A percentile compares a stretch with the other conserved stretches of the same genome.
Conservation (phyloP, 2,329 filamentous ascomycete genomes). For the Aspergillus texensis region DNA sequence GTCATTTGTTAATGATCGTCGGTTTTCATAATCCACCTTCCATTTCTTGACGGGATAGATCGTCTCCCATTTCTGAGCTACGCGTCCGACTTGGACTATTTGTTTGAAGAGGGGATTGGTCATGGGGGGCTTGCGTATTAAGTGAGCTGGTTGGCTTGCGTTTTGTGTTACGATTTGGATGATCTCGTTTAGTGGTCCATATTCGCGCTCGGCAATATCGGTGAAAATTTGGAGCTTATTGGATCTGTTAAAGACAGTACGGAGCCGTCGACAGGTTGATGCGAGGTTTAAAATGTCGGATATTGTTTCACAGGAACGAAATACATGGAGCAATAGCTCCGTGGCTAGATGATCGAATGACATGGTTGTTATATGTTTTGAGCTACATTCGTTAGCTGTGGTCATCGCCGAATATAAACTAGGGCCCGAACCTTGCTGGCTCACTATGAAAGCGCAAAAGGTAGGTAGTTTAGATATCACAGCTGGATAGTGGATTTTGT, state of each 20-base stretch:
- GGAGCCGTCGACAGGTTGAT: slow-evolving; percentile 58
- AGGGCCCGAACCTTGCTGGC: not conserved
- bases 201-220: slow-evolving; percentile 57
- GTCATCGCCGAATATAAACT: not conserved
- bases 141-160: slow-evolving; percentile 59
- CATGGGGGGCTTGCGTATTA: slow-evolving; percentile 55
- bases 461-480: not conserved
- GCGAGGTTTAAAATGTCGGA: slow-evolving; percentile 58
- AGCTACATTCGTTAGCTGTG: not conserved
- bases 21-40: slow-evolving; percentile 59
- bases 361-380: slow-evolving; percentile 43
- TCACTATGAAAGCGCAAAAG: too few relatives aligned
- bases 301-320: slow-evolving; percentile 55
- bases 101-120: slow-evolving; percentile 60
- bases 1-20: slow-evolving; percentile 53
- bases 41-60: slow-evolving; percentile 67
- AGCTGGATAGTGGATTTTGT: not conserved
- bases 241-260: slow-evolving; percentile 54
- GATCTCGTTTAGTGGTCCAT: slow-evolving; percentile 61
- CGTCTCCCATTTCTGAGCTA: slow-evolving; percentile 61
- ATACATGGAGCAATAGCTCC: slow-evolving; percentile 62
- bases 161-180: slow-evolving; percentile 65
- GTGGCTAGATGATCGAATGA: slow-evolving; percentile 58
- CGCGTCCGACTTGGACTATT: slow-evolving; percentile 55
- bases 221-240: slow-evolving; percentile 59